Conservation (phyloP, 805 yeast genomes). For the Ogataea glucozyma region DNA sequence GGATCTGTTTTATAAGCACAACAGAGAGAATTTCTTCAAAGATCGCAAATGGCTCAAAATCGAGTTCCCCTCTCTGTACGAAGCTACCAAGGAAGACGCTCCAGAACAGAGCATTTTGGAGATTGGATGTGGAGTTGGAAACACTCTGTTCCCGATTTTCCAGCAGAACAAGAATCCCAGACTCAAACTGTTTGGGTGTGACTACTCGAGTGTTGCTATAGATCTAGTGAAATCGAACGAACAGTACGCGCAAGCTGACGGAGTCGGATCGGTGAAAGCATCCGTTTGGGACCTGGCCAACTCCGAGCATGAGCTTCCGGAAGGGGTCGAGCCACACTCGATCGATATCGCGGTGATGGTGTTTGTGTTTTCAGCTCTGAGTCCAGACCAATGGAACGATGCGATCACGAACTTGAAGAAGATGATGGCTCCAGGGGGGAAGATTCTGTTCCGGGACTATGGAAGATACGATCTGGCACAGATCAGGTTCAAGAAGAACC, state of each 20-base stretch:
- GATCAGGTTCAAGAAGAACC: constrained; percentile 84
- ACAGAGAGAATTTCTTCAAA: constrained; percentile 91
- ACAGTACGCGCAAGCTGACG: constrained; percentile 53
- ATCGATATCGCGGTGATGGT: constrained; percentile 94
- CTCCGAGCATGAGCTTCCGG: constrained; percentile 72
- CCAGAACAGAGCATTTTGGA: constrained; percentile 79
- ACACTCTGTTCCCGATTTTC: constrained; percentile 89
- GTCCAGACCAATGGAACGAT: constrained; percentile 86
- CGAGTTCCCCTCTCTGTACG: constrained; percentile 85
- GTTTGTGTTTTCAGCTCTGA: constrained; percentile 88
- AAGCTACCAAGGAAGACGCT: constrained; percentile 69
- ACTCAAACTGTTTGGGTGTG: constrained; percentile 78
- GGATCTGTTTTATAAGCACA: constrained; percentile 91
- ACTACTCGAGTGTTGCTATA: constrained; percentile 87
- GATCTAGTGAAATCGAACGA: constrained; percentile 73
- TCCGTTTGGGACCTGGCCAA: constrained; percentile 96
- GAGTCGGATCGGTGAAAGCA: constrained; percentile 58
- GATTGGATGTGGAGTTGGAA: constrained; percentile 98
- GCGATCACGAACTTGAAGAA: constrained; percentile 73
- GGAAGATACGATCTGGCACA: constrained; percentile 97
- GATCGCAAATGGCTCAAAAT: constrained; percentile 95
- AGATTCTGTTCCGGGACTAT: constrained; percentile 86
- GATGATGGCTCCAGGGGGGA: constrained; percentile 90
- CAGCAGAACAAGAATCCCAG: constrained; percentile 79
- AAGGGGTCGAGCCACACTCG: constrained; percentile 74